Evolutionary conservation across 2,329 filamentous ascomycete species (phyloP).

Genomic region (Aspergillus arachidicola): DNA sequence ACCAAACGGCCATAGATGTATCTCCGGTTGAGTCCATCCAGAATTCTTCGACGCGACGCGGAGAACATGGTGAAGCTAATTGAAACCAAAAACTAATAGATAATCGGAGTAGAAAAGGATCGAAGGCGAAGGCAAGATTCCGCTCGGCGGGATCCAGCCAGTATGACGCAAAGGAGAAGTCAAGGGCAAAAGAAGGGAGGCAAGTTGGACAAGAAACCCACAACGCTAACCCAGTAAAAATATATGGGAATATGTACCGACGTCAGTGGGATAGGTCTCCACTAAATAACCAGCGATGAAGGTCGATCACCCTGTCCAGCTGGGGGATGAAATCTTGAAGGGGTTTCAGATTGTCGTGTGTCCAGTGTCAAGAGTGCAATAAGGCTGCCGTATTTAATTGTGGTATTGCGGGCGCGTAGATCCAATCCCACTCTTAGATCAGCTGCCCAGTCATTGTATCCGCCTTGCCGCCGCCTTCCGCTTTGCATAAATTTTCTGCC

Average conservation of each 20-base stretch:
- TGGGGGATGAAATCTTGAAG: neutral
- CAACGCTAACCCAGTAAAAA: constrained; percentile 1
- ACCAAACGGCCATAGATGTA: constrained; percentile 52
- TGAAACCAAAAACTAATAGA: constrained; percentile 19
- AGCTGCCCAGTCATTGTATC: constrained; percentile 7
- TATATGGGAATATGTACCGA: neutral
- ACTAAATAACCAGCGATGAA: neutral
- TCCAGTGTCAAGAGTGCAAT: neutral
- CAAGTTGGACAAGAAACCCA: constrained; percentile 6
- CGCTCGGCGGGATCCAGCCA: constrained; percentile 28
- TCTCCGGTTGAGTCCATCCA: constrained; percentile 49
- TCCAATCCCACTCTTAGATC: constrained; percentile 12
- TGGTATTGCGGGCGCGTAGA: constrained; percentile 3
- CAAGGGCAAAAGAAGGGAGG: constrained; percentile 14
- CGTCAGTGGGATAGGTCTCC: constrained; percentile 4
- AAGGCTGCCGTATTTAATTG: constrained; percentile 6
- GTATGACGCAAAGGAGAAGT: constrained; percentile 43
- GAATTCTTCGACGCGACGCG: constrained; percentile 41
- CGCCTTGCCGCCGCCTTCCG: neutral
- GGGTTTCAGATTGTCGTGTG: constrained; percentile 1
- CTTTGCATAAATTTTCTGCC: neutral
- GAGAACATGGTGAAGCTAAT: constrained; percentile 43
- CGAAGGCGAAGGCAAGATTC: constrained; percentile 28
- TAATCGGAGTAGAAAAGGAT: constrained; percentile 21
- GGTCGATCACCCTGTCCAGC: constrained; percentile 6